These are phyloP conservation scores for Salicornia ramosissima DNA, from an alignment of 148 eudicot species.

Conservation along the genomic window DNA sequence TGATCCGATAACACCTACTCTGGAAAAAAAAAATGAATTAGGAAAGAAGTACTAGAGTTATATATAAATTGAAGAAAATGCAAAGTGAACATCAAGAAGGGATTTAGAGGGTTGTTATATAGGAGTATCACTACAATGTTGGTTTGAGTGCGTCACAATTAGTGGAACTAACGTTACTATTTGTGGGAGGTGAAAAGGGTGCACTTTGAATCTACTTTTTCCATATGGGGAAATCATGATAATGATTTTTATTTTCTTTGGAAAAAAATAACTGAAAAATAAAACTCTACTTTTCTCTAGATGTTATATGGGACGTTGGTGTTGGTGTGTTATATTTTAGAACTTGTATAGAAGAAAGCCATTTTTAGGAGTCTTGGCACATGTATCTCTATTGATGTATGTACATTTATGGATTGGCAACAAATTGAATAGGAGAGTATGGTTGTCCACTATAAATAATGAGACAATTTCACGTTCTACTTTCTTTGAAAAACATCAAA, in stretches of 20 bases:
- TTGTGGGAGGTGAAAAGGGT: constrained; percentile 2
- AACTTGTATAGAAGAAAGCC: background rate
- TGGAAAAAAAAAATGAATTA: no score
- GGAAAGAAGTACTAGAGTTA: background rate
- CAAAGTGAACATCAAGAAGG: background rate
- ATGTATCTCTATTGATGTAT: background rate
- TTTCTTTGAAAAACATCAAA: background rate
- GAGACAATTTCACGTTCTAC: background rate
- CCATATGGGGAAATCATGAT: background rate
- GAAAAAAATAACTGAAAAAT: background rate
- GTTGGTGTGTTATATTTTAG: no score
- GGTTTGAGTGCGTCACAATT: constrained; percentile 4
- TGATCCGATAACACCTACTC: no score
- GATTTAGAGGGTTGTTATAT: background rate
- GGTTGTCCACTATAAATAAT: background rate
- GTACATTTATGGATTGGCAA: background rate
- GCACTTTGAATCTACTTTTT: background rate
- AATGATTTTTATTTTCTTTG: background rate
- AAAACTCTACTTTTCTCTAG: background rate
- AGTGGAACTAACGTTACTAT: constrained; percentile 4
- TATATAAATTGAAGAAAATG: background rate
- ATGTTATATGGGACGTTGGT: background rate
- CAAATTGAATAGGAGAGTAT: background rate
- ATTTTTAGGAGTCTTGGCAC: background rate
- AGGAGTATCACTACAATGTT: background rate